A percentile compares a stretch with the other conserved stretches of the same genome.
Conservation (phyloP, 495 filamentous ascomycete species). For the Xanthoparmelia taractica region DNA sequence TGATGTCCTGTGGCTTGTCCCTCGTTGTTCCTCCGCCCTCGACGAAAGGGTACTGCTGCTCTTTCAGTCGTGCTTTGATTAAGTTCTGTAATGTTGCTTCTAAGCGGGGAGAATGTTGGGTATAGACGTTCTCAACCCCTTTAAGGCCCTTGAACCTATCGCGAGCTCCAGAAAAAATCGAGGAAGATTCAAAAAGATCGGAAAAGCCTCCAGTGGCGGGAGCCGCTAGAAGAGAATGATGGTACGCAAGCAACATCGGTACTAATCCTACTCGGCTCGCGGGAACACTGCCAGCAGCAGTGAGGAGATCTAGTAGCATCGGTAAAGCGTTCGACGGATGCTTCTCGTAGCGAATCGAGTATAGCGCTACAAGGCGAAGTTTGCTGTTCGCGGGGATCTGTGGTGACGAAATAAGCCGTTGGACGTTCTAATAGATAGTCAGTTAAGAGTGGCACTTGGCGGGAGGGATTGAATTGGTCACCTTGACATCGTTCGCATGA, state of each 20-base stretch:
- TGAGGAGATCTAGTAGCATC: slow-evolving; percentile 75
- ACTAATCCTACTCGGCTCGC: slow-evolving; percentile 66
- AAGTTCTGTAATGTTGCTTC: slow-evolving; percentile 84
- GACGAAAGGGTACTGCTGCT: slow-evolving; percentile 83
- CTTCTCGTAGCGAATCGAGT: slow-evolving; percentile 84
- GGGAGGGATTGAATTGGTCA: slow-evolving; percentile 31
- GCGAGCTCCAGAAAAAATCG: slow-evolving; percentile 82
- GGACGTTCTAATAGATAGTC: slow-evolving; percentile 55
- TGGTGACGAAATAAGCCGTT: slow-evolving; percentile 71
- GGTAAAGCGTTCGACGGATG: slow-evolving; percentile 72
- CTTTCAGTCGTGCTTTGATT: slow-evolving; percentile 79
- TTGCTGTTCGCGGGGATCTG: slow-evolving; percentile 71
- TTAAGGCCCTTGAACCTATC: slow-evolving; percentile 91
- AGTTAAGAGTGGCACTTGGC: slow-evolving; percentile 11
- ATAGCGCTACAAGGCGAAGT: slow-evolving; percentile 79
- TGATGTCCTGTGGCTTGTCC: slow-evolving; percentile 93
- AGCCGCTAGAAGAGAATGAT: slow-evolving; percentile 69
- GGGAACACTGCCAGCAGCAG: slow-evolving; percentile 65
- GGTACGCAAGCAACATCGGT: slow-evolving; percentile 70
- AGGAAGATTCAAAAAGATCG: slow-evolving; percentile 84
- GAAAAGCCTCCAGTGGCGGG: slow-evolving; percentile 66
- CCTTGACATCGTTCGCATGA: slow-evolving; percentile 77
- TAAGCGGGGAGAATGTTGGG: slow-evolving; percentile 85
- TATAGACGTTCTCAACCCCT: slow-evolving; percentile 97
- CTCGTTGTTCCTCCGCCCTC: slow-evolving; percentile 75